phyloP scores from a whole-genome alignment of 805 yeast genomes.

The Kuraishia piskuri region DNA sequence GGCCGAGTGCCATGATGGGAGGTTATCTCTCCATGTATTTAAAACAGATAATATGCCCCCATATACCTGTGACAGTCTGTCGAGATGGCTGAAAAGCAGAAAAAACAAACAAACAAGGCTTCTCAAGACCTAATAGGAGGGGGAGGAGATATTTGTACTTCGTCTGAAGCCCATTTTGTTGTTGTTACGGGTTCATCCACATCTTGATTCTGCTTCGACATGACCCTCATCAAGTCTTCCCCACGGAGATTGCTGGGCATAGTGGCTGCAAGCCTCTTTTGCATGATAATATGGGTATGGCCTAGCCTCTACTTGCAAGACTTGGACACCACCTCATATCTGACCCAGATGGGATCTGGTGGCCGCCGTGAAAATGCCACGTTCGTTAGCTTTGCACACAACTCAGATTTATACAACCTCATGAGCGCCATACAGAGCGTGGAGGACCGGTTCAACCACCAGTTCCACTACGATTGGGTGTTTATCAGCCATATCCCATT shows the following conservation, averaged over 20 bases:
- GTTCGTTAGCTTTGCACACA: conserved; percentile 37
- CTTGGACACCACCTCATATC: background rate
- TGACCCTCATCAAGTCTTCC: background rate
- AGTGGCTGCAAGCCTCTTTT: conserved; percentile 23
- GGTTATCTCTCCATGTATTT: too few species aligned
- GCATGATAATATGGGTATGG: background rate
- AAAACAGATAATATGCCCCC: too few species aligned
- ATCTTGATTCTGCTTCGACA: too few species aligned
- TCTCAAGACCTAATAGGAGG: too few species aligned
- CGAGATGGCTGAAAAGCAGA: too few species aligned
- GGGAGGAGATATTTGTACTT: too few species aligned
- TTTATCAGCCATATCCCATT: conserved; percentile 41
- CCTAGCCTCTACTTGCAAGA: background rate
- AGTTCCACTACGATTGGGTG: conserved; percentile 31
- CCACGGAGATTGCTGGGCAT: conserved; percentile 7
- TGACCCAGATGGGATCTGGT: background rate
- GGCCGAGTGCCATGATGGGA: too few species aligned
- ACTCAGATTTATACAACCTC: conserved; percentile 27
- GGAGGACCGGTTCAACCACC: conserved; percentile 28
- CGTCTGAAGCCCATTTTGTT: too few species aligned
- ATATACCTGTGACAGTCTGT: too few species aligned
- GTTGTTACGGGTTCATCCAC: too few species aligned
- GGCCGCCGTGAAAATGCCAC: conserved; percentile 45
- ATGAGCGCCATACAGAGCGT: conserved; percentile 25
- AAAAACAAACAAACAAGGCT: too few species aligned